Percentiles rank a stretch among this genome's conserved stretches.
Conservation (phyloP, 345 rosid species). For the Microthlaspi erraticum region DNA sequence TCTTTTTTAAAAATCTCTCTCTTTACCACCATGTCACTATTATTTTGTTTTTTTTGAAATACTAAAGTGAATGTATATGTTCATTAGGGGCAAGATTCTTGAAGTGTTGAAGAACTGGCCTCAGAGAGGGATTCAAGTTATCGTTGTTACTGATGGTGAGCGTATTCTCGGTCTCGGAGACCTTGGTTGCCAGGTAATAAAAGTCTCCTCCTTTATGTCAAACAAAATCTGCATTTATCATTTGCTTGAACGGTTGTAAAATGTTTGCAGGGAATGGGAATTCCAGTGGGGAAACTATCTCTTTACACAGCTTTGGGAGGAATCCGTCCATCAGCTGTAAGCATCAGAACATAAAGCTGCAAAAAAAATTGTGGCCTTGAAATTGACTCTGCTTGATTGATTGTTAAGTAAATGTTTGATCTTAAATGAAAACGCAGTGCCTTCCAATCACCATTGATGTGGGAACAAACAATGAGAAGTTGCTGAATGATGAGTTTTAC, state of each 20-base stretch:
- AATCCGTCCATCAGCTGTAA: constrained; percentile 86
- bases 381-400: neutral
- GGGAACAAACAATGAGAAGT: constrained; percentile 84
- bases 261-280: constrained; percentile 83
- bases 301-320: constrained; percentile 93
- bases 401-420: neutral
- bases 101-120: constrained; percentile 98
- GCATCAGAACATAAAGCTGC: constrained; percentile 32
- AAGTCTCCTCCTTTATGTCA: neutral
- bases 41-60: constrained; percentile 14
- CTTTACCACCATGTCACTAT: neutral
- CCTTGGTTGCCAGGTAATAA: constrained; percentile 98
- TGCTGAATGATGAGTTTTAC: constrained; percentile 82
- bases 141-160: constrained; percentile 98
- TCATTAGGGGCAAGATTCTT: constrained; percentile 79
- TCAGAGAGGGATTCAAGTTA: constrained; percentile 87
- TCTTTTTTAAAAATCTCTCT: neutral
- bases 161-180: constrained; percentile 95
- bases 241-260: neutral
- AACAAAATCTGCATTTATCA: neutral
- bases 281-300: constrained; percentile 91
- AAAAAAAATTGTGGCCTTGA: neutral
- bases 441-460: constrained; percentile 94
- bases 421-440: constrained; percentile 55
- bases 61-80: constrained; percentile 37